Evolutionary conservation across 1,139 yeast species (phyloP).

Genomic region (Sporopachydermia cereana): DNA sequence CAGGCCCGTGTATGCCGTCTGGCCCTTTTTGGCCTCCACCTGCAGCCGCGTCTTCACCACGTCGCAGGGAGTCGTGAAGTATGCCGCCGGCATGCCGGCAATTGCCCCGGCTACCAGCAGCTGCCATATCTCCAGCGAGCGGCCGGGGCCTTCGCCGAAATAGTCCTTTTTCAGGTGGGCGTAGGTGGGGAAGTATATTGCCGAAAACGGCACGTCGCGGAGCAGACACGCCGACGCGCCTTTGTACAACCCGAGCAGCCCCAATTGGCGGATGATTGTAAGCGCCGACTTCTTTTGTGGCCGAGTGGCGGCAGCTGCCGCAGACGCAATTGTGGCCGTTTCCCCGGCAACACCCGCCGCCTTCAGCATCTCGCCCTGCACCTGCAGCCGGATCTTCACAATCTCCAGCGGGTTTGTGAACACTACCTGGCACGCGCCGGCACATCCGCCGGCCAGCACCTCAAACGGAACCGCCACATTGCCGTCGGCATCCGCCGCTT

Average conservation of each 20-base stretch:
- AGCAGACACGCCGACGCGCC: constrained; percentile 88
- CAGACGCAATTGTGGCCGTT: constrained; percentile 19
- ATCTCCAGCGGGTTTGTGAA: constrained; percentile 95
- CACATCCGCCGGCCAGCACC: constrained; percentile 79
- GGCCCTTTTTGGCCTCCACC: constrained; percentile 70
- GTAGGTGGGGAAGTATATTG: constrained; percentile 94
- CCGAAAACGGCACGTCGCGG: constrained; percentile 95
- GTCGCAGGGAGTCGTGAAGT: constrained; percentile 90
- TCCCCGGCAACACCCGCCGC: constrained; percentile 20
- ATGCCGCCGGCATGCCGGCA: constrained; percentile 98
- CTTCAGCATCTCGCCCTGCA: constrained; percentile 64
- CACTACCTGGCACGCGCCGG: constrained; percentile 94
- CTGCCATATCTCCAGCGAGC: constrained; percentile 66
- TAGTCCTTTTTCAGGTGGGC: constrained; percentile 80
- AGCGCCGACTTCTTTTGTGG: constrained; percentile 40
- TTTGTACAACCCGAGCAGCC: constrained; percentile 76
- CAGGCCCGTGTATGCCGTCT: constrained; percentile 65
- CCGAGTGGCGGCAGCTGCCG: constrained; percentile 23
- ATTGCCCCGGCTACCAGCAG: constrained; percentile 80
- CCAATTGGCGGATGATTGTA: constrained; percentile 66
- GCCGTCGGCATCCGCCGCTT: constrained; percentile 47
- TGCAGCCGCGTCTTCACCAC: constrained; percentile 93
- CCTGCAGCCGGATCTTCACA: constrained; percentile 89
- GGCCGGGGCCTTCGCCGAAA: constrained; percentile 72
- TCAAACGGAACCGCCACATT: constrained; percentile 61